These are phyloP conservation scores for Trichosporon coremiiforme DNA, from an alignment of 1,284 basidiomycete species.

Conservation along the genomic window DNA sequence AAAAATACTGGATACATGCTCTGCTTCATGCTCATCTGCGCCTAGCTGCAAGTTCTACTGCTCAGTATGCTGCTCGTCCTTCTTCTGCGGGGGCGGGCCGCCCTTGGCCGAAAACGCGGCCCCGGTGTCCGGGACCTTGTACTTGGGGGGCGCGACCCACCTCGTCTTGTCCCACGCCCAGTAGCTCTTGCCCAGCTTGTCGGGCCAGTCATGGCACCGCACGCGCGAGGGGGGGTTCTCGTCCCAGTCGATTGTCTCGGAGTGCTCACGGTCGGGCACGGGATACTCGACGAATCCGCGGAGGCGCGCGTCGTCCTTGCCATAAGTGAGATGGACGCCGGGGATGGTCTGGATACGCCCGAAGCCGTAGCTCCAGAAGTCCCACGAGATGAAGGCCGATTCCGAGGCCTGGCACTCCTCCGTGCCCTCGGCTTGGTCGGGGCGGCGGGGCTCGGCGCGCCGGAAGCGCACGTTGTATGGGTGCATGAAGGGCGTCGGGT, in stretches of 20 bases:
- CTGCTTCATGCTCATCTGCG: background rate
- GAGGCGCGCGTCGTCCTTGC: conserved; percentile 49
- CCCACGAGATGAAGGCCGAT: conserved; percentile 52
- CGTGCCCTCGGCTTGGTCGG: conserved; percentile 29
- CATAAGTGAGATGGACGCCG: conserved; percentile 52
- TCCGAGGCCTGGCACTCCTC: conserved; percentile 53
- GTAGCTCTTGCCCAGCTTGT: conserved; percentile 43
- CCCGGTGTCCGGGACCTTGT: background rate
- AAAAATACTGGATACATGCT: conserved; percentile 8
- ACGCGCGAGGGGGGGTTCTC: conserved; percentile 39
- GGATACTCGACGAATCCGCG: conserved; percentile 50
- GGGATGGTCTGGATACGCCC: conserved; percentile 53
- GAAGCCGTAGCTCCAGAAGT: conserved; percentile 56
- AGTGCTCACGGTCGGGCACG: conserved; percentile 25
- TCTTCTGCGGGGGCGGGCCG: background rate
- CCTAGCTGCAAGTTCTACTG: background rate
- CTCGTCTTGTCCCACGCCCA: conserved; percentile 43
- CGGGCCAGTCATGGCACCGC: conserved; percentile 50
- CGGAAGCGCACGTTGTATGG: conserved; percentile 52
- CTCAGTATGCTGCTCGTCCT: background rate
- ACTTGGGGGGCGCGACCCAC: conserved; percentile 39
- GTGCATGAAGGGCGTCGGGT: conserved; percentile 48
- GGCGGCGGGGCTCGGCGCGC: conserved; percentile 38
- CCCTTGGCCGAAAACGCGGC: background rate
- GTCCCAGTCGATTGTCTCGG: conserved; percentile 42